Base-by-base conservation (phyloP, 192 early-diverging fungal genomes). In the Diversispora eburnea region DNA sequence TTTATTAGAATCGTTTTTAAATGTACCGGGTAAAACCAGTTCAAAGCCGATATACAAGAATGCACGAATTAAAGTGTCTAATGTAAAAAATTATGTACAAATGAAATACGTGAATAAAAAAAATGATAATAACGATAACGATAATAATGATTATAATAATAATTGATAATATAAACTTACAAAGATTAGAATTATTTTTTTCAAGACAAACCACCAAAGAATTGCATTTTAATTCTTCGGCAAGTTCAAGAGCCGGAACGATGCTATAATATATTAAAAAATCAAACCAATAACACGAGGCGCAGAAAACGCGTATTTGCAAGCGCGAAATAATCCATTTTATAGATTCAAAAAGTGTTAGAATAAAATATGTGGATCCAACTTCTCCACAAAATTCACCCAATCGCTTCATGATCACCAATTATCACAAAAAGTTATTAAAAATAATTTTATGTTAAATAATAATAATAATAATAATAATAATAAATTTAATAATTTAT, bases 21-120 rank as follows among this genome's bases (percentile, higher is more conserved):
- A 73, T 1, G 42, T 54, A 0, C 13, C 3, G 15, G 72, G 72
- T 1, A 22, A 2, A 0, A 58, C 42, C 0, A 49, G 17, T 22
- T 73, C 72, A 42, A 73, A 73, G 1, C 72, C 72, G 1, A 73
- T 33, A 33, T 73, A 73, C 15, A 73, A 39, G 19, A 64, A 73
- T 5, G 10, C 45, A 12, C 48, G 61, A 33, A 72, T 49, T 10
- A 72, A 13, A 3, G n/a, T 51, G 10, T 15, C 70, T 72, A 20
- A 9, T 60, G 19, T 12, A 19, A 33, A 20, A 20, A 60, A 20
- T 20, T 39, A 25, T 41, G 22, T 33, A 33, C 22, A 4, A 59
- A 17, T 2, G 4, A 2, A n/a, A 59, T 9, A 17, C 4, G 8
- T 9, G 57, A 19, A 8, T 59, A 59, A 59, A 39, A 9, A 62